Conservation (phyloP, 192 early-diverging fungal genomes). For the Coemansia sp. region DNA sequence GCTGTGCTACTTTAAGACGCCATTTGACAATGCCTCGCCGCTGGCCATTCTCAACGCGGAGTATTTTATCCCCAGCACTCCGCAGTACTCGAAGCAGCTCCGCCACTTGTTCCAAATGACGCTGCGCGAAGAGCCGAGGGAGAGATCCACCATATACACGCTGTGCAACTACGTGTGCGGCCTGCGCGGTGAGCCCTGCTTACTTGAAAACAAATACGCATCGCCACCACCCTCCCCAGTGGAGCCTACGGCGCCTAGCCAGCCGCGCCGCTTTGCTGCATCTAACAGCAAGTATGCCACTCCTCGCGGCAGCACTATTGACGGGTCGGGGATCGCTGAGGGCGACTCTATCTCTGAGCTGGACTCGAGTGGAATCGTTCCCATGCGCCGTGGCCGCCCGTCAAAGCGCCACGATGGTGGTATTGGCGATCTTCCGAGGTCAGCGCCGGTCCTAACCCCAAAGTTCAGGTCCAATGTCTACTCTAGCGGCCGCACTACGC, state of each 20-base stretch:
- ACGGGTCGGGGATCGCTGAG: background rate
- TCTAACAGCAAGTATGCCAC: slow-evolving; percentile 22
- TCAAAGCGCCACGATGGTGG: slow-evolving; percentile 23
- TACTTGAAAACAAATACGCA: slow-evolving; percentile 46
- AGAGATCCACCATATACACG: slow-evolving; percentile 80
- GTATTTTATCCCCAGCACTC: slow-evolving; percentile 74
- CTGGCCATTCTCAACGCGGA: slow-evolving; percentile 86
- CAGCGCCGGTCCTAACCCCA: background rate
- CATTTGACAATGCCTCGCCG: slow-evolving; percentile 88
- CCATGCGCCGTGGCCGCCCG: slow-evolving; percentile 93
- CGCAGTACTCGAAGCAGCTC: slow-evolving; percentile 63
- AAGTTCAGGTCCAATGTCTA: background rate
- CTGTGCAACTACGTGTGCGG: slow-evolving; percentile 64
- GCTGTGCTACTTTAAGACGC: slow-evolving; percentile 91
- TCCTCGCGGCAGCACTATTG: slow-evolving; percentile 27
- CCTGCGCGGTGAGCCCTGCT: slow-evolving; percentile 49
- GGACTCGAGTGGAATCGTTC: slow-evolving; percentile 56
- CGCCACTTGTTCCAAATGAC: slow-evolving; percentile 65
- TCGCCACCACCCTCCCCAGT: slow-evolving; percentile 25
- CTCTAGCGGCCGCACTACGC: slow-evolving; percentile 3
- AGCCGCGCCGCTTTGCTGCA: slow-evolving; percentile 36
- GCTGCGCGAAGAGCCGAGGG: slow-evolving; percentile 71
- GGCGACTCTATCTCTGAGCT: slow-evolving; percentile 48
- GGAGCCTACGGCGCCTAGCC: slow-evolving; percentile 11
- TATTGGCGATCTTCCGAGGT: background rate